Evolutionary conservation across 2,329 filamentous ascomycete species (phyloP).

Genomic region (Aspergillaceae sp.): DNA sequence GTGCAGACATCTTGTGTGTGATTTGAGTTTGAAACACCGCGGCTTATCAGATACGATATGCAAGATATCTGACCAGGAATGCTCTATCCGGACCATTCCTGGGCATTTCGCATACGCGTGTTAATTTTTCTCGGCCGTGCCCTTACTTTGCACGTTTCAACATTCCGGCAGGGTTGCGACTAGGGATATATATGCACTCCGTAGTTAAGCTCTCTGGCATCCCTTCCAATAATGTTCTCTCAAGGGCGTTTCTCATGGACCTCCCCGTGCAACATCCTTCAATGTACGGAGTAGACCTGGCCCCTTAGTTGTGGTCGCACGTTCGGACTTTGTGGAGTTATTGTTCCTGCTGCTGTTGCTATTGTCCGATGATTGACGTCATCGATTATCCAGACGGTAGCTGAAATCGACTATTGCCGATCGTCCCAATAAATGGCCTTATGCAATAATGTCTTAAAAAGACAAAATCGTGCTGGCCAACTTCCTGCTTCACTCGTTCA

Average conservation of each 20-base stretch:
- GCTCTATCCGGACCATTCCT: neutral
- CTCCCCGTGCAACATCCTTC: neutral
- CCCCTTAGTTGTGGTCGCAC: too few relatives aligned
- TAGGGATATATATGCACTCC: neutral
- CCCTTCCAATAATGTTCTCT: neutral
- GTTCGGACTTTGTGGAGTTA: too few relatives aligned
- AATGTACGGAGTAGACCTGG: too few relatives aligned
- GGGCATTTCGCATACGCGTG: neutral
- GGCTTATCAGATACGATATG: too few relatives aligned
- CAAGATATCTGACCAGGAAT: neutral
- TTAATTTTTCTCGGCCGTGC: neutral
- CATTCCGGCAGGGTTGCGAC: neutral
- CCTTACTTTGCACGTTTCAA: neutral
- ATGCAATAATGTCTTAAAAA: too few relatives aligned
- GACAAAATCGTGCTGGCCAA: neutral
- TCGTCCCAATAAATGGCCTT: neutral
- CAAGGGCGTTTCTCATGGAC: neutral
- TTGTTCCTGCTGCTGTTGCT: neutral
- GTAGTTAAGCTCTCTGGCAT: neutral
- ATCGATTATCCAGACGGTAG: neutral
- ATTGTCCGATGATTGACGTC: neutral
- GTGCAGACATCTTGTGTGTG: too few relatives aligned
- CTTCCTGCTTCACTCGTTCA: too few relatives aligned
- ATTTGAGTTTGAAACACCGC: too few relatives aligned
- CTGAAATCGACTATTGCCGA: neutral